Evolutionary conservation across 129 eudicot species (phyloP).

Genomic region (Flaveria ramosissima): DNA sequence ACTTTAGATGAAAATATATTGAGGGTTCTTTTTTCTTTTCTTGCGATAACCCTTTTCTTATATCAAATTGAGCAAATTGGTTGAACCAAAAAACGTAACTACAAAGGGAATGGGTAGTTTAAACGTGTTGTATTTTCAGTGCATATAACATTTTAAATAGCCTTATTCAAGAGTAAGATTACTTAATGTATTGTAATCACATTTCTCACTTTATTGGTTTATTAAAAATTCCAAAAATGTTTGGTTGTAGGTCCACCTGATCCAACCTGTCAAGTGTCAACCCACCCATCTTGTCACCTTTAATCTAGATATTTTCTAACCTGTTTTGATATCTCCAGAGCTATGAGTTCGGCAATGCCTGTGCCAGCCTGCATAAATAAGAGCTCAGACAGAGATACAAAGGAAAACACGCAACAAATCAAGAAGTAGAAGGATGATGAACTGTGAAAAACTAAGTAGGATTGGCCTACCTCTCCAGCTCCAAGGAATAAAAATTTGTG

Average conservation of each 20-base stretch:
- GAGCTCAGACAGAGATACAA: background rate
- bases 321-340: slow-evolving; percentile 97
- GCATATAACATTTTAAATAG: background rate
- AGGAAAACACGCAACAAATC: background rate
- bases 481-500: slow-evolving; percentile 88
- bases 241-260: background rate
- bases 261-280: background rate
- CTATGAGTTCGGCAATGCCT: slow-evolving; percentile 99
- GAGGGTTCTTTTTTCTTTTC: background rate
- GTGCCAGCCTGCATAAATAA: slow-evolving; percentile 86
- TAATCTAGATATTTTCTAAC: slow-evolving; percentile 34
- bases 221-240: background rate
- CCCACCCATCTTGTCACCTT: background rate
- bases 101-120: background rate
- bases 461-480: slow-evolving; percentile 81
- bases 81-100: background rate
- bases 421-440: slow-evolving; percentile 12
- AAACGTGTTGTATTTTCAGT: background rate
- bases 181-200: background rate
- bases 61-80: background rate
- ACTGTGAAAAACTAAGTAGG: background rate
- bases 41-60: background rate
- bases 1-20: background rate
- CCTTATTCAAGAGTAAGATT: background rate
- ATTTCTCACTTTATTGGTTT: background rate